These are phyloP conservation scores for Sporothrix variecibatus DNA, from an alignment of 2,329 filamentous ascomycete species.

Conservation along the genomic window DNA sequence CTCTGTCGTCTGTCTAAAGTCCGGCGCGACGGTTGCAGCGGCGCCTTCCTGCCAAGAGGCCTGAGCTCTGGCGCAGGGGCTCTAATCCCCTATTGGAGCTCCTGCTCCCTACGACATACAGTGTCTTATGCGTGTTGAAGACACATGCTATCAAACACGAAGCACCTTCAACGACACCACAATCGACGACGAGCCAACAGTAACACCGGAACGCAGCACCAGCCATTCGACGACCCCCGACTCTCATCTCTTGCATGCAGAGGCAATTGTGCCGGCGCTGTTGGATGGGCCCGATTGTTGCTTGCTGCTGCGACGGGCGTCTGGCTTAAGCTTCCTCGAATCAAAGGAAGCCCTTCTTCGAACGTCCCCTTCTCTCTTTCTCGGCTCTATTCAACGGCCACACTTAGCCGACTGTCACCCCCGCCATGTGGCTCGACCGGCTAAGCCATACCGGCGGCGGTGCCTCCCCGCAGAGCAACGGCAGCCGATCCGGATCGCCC, in stretches of 20 bases:
- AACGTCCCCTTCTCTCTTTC: not conserved
- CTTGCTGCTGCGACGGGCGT: conserved; percentile 1
- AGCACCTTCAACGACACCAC: not conserved
- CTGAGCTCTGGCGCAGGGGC: conserved; percentile 19
- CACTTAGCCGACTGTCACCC: not conserved
- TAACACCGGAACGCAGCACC: not conserved
- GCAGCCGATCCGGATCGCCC: conserved; percentile 71
- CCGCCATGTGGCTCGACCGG: conserved; percentile 85
- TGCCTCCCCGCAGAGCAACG: conserved; percentile 59
- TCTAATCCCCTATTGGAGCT: conserved; percentile 17
- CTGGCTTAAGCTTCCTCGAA: not conserved
- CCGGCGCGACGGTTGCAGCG: not conserved
- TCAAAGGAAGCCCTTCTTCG: not conserved
- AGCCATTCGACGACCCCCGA: not conserved
- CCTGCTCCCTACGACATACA: conserved; percentile 6
- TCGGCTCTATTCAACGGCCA: not conserved
- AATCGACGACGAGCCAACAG: not conserved
- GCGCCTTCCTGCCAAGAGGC: not conserved
- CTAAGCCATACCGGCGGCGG: conserved; percentile 63
- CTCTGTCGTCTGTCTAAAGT: not conserved
- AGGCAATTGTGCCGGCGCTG: not conserved
- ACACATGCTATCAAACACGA: conserved; percentile 17
- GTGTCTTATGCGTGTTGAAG: conserved; percentile 7
- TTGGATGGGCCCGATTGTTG: not conserved
- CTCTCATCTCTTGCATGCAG: not conserved